Conservation (phyloP, 2,329 filamentous ascomycete genomes). For the Monosporascus sp. region DNA sequence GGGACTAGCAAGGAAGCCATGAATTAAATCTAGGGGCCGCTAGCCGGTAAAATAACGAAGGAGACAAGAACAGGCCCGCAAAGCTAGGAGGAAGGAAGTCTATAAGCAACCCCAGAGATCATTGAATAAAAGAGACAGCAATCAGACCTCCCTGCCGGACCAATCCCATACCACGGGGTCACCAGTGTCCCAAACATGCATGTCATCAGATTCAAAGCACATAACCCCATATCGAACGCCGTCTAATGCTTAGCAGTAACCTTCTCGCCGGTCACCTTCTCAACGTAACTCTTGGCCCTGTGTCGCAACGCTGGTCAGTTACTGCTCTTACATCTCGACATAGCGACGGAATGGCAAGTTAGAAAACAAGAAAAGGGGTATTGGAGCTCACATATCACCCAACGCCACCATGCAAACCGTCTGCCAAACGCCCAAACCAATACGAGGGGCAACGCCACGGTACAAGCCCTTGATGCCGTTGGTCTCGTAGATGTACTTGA, state of each 20-base stretch:
- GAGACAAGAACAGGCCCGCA: no score
- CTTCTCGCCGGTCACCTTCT: conserved; percentile 59
- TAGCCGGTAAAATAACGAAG: no score
- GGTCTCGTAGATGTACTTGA: conserved; percentile 80
- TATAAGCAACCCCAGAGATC: no score
- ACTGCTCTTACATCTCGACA: conserved; percentile 14
- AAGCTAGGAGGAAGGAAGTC: no score
- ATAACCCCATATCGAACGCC: conserved; percentile 22
- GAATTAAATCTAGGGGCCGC: no score
- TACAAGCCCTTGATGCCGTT: conserved; percentile 92
- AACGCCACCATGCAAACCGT: conserved; percentile 99
- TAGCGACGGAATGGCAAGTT: neutral
- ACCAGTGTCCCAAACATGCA: no score
- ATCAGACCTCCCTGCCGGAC: no score
- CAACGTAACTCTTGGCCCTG: conserved; percentile 63
- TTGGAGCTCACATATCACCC: conserved; percentile 82
- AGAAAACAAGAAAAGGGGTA: conserved; percentile 4
- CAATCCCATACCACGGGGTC: no score
- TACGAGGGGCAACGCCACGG: conserved; percentile 88
- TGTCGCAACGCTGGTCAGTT: conserved; percentile 15
- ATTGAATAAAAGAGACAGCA: no score
- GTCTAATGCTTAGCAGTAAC: conserved; percentile 64
- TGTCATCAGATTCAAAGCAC: no score
- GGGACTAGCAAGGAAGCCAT: no score
- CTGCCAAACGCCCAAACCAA: conserved; percentile 96